Evolutionary conservation across 1,284 basidiomycete species (phyloP), one percentile per base, ranked within the genome.

Genomic region (Ustilago shanxiensis): DNA sequence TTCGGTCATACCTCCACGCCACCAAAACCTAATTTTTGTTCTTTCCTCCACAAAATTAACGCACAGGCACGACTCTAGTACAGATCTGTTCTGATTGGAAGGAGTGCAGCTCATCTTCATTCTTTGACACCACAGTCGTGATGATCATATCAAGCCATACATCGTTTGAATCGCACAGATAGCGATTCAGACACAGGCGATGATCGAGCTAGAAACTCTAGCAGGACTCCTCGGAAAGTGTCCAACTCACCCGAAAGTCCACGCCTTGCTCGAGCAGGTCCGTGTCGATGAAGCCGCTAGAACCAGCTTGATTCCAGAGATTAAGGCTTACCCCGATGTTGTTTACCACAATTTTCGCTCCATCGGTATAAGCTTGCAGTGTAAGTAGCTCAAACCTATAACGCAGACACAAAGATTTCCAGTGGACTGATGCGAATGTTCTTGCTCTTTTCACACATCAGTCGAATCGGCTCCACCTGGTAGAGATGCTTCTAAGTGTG

Each of bases 301-400:
- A 1, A 33, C 1, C 16, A 35, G 8, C 0, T 14, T 47, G 2
- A 24, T 20, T 3, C 49, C 63, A 22, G 69, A 72, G 18, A 31
- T 62, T 58, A 72, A 72, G 26, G 61, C 62, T 1, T 77, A 68
- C 50, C 54, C 66, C 6, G 73, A 72, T 14, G 55, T 77, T 9
- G 62, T 65, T 31, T 77, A 77, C 35, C 56, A 62, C 55, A 77
- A 68, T 41, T 77, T 68, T 24, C 49, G 31, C 11, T 13, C 50
- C 3, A n/a, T 69, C 0, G 73, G 73, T 3, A 22, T 77, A 13
- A 77, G 73, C 52, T 52, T 77, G 5, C 73, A 77, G 37, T 77
- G 68, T 76, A 33, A 71, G 73, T 61, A 10, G 14, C 10, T 16
- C 37, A 26, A 3, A 18, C 16, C 6, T 10, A 24, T 22, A 18